phyloP scores from a whole-genome alignment of 225 moss, liverwort and hornwort genomes.

The Bryum argenteum region DNA sequence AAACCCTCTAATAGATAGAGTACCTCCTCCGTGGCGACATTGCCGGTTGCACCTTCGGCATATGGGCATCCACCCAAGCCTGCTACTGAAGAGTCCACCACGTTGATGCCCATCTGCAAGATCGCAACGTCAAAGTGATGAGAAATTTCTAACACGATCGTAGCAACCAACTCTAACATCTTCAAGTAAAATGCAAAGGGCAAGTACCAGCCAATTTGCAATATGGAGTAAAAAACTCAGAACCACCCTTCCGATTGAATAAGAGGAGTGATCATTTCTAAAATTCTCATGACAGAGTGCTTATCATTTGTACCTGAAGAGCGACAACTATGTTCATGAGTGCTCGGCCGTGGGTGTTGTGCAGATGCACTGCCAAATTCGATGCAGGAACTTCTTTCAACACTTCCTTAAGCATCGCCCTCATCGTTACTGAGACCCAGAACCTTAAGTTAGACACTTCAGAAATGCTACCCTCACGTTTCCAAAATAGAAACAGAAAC shows the following conservation, averaged over 20 bases:
- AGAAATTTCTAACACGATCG: constrained; percentile 20
- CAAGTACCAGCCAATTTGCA: not conserved
- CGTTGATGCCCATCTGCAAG: constrained; percentile 89
- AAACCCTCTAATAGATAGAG: constrained; percentile 82
- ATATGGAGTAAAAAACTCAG: not conserved
- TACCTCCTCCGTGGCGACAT: constrained; percentile 94
- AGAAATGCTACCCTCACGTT: not conserved
- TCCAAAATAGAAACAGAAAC: not conserved
- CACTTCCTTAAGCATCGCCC: constrained; percentile 88
- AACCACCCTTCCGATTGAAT: not conserved
- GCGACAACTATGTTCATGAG: constrained; percentile 82
- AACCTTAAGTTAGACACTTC: constrained; percentile 7
- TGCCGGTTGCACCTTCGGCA: constrained; percentile 94
- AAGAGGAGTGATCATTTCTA: not conserved
- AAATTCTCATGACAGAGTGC: not conserved
- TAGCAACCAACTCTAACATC: not conserved
- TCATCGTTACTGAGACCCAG: constrained; percentile 64
- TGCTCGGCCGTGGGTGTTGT: constrained; percentile 94
- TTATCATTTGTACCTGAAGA: constrained; percentile 64
- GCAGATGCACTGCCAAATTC: constrained; percentile 87
- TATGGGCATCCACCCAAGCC: constrained; percentile 96
- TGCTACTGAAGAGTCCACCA: constrained; percentile 88
- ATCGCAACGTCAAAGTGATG: not conserved
- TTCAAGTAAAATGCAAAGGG: not conserved
- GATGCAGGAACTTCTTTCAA: constrained; percentile 64